A percentile compares a stretch with the other conserved stretches of the same genome.
phyloP scores from a whole-genome alignment of 2,329 filamentous ascomycete species.

The Colletotrichum sp. region DNA sequence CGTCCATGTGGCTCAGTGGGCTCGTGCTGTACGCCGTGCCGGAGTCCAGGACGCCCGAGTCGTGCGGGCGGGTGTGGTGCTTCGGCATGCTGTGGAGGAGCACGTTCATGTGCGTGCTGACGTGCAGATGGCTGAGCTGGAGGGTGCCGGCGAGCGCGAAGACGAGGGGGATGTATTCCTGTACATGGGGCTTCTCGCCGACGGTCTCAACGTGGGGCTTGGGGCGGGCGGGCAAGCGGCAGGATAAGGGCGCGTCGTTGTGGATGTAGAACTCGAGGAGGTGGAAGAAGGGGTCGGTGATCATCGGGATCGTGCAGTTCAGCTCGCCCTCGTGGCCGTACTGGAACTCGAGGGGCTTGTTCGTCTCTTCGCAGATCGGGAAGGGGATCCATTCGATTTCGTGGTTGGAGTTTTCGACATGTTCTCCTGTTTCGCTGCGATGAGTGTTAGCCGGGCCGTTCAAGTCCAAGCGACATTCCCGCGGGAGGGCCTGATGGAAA shows the following conservation, averaged over 20 bases:
- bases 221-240: slow-evolving; percentile 84
- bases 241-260: slow-evolving; percentile 90
- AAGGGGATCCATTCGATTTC: slow-evolving; percentile 94
- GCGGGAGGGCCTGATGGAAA: background rate
- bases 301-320: slow-evolving; percentile 82
- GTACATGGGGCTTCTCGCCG: slow-evolving; percentile 53
- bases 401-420: slow-evolving; percentile 80
- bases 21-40: slow-evolving; percentile 87
- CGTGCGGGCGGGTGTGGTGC: slow-evolving; percentile 66
- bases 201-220: slow-evolving; percentile 58
- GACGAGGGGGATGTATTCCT: slow-evolving; percentile 80
- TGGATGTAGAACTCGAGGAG: slow-evolving; percentile 97
- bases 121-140: slow-evolving; percentile 87
- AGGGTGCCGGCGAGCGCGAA: slow-evolving; percentile 90
- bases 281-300: slow-evolving; percentile 83
- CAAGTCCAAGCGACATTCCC: background rate
- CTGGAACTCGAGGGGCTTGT: slow-evolving; percentile 78
- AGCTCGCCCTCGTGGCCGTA: slow-evolving; percentile 84
- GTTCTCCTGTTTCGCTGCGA: slow-evolving; percentile 82
- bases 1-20: slow-evolving; percentile 65
- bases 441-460: background rate
- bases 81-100: slow-evolving; percentile 75
- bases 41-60: slow-evolving; percentile 83
- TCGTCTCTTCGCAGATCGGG: slow-evolving; percentile 87
- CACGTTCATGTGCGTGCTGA: slow-evolving; percentile 89